phyloP scores from a whole-genome alignment of 1,139 yeast genomes.

The Komagataea norvegica region DNA sequence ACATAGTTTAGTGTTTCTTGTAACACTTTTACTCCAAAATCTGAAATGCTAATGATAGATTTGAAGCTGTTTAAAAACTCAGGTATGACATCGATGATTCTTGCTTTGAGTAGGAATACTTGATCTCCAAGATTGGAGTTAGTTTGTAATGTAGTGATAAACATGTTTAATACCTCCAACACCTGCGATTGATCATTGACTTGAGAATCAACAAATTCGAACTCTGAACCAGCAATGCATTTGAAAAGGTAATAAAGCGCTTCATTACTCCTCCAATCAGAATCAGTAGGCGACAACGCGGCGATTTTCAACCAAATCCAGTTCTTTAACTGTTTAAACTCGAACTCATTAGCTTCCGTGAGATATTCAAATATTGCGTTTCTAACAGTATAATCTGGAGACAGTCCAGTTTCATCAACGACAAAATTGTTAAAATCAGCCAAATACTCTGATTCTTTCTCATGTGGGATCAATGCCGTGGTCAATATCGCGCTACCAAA shows the following conservation, averaged over 20 bases:
- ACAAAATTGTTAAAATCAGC: slow-evolving; percentile 66
- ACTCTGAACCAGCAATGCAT: slow-evolving; percentile 14
- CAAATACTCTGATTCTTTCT: slow-evolving; percentile 34
- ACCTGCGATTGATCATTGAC: background rate
- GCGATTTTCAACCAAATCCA: slow-evolving; percentile 8
- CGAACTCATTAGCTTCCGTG: slow-evolving; percentile 29
- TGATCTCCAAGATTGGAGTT: too few relatives aligned
- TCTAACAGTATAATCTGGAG: slow-evolving; percentile 44
- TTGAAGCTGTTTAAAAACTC: slow-evolving; percentile 51
- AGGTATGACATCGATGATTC: slow-evolving; percentile 50
- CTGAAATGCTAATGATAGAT: slow-evolving; percentile 31
- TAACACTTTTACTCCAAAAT: slow-evolving; percentile 39
- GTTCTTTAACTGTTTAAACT: slow-evolving; percentile 22
- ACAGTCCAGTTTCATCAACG: slow-evolving; percentile 66
- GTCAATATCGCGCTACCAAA: slow-evolving; percentile 12
- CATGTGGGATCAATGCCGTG: slow-evolving; percentile 17
- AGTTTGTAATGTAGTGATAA: slow-evolving; percentile 9
- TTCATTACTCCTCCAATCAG: slow-evolving; percentile 30
- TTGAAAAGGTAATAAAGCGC: slow-evolving; percentile 30
- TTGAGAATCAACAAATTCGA: background rate
- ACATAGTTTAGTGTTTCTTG: slow-evolving; percentile 33
- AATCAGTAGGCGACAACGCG: background rate
- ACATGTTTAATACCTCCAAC: slow-evolving; percentile 11
- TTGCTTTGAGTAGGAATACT: slow-evolving; percentile 38
- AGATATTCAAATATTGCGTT: slow-evolving; percentile 50